Evolutionary conservation across 345 rosid species (phyloP), one percentile per base, ranked within the genome.

Genomic region (Salix suchowensis): DNA sequence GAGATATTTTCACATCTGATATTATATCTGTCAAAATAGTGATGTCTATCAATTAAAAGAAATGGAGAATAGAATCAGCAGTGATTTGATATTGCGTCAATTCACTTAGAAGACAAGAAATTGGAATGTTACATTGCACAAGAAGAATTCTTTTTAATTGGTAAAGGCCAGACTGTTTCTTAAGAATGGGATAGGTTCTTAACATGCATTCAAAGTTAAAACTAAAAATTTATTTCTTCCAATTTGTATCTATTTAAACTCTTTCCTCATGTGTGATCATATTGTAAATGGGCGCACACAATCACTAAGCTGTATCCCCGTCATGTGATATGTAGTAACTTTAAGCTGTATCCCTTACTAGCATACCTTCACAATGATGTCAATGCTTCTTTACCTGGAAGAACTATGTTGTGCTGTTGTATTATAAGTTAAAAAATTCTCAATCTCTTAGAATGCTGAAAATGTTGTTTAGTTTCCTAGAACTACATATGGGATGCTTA

Each of bases 1-100:
- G 74, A 54, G 88, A 78, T 67, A 70, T 74, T 69, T 55, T 37
- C 75, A 36, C 75, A 77, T 77, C 48, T 44, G 36, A 50, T 39
- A 28, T 52, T 32, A 54, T 16, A n/a, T 13, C 26, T 28, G 40
- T 18, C 2, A 18, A 72, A 16, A 54, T 44, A 67, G 70, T 30
- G 14, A 32, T 54, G n/a, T 66, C 30, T 48, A 39, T 60, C 4
- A 21, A 7, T 28, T 65, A 32, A 28, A 13, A 65, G 67, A 36
- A 30, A 28, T 13, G 3, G 70, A 55, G 16, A 12, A 5, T 6
- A 24, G 28, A 12, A 2, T 12, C 10, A 36, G 48, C n/a, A 40
- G 16, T 42, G 15, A 24, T 42, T 68, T 68, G 34, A 3, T 68
- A 23, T 32, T 4, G 6, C n/a, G 40, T 68, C 54, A 37, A 68